These are phyloP conservation scores for Cucurbita pepo DNA, from an alignment of 306 rosid genomes.

Conservation along the genomic window DNA sequence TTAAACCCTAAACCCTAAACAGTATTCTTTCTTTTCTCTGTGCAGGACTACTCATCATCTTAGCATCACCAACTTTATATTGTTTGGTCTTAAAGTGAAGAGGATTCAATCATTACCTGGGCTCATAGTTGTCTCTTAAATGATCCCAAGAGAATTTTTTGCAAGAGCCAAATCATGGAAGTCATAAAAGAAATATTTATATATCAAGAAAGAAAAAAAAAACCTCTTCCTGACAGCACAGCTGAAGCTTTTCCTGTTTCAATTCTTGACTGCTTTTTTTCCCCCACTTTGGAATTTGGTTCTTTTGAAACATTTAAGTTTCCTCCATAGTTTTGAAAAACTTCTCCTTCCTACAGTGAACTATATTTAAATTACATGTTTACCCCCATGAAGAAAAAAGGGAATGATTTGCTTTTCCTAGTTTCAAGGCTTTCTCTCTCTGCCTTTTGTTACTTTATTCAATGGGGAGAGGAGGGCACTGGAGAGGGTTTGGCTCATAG, in stretches of 20 bases:
- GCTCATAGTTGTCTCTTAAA: conserved; percentile 45
- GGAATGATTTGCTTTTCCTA: conserved; percentile 19
- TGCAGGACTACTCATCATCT: conserved; percentile 1
- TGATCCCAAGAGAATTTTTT: conserved; percentile 54
- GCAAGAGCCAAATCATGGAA: conserved; percentile 53
- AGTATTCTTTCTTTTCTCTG: conserved; percentile 5
- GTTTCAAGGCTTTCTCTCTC: conserved; percentile 36
- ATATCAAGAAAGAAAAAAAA: not conserved
- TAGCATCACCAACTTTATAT: conserved; percentile 20
- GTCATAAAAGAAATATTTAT: conserved; percentile 49
- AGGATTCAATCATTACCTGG: conserved; percentile 73
- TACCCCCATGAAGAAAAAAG: not conserved
- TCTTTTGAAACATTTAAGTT: not conserved
- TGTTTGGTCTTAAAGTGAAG: conserved; percentile 43
- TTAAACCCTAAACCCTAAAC: too few species aligned
- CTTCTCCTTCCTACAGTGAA: not conserved
- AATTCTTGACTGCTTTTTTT: conserved; percentile 59
- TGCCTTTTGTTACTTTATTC: conserved; percentile 12
- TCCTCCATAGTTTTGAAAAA: not conserved
- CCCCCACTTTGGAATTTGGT: conserved; percentile 9
- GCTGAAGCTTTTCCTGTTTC: conserved; percentile 19
- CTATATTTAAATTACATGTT: not conserved
- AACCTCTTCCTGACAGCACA: conserved; percentile 46
- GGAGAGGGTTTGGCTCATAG: conserved; percentile 23
- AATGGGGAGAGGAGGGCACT: conserved; percentile 12